Base-by-base conservation (phyloP, 176 grass and related monocot species). In the Chloris gayana region DNA sequence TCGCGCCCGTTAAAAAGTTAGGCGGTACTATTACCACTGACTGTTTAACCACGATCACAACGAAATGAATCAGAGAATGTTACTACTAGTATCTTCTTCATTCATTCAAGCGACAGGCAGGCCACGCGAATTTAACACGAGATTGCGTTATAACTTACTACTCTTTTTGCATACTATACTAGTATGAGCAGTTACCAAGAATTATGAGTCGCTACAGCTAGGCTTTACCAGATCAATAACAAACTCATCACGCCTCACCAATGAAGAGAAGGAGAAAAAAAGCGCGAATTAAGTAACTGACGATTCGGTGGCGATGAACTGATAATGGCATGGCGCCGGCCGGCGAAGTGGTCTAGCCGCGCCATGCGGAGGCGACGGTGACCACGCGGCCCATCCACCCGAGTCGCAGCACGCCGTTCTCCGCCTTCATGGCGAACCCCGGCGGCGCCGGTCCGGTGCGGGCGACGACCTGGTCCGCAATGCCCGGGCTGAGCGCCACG, bases 281-380 rank as follows among this genome's bases (percentile, higher is more conserved):
- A 32, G 47, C 78, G 66, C 78, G 59, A 77, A 85, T 72, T 85
- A 89, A 77, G 75, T 85, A 88, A 71, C 65, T 57, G 61, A 66
- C 53, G 77, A 81, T 82, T 64, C 67, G 67, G 78, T 78, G 78
- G 37, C 78, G 73, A 32, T 46, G 42, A 72, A 35, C 34, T 35
- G 34, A 44, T 85, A 59, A 68, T 86, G 78, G 74, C 22, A 31
- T 39, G 39, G 31, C 67, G 12, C 29, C 0, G 74, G 24, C n/a
- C 37, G 63, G 72, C 41, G 37, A n/a, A n/a, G 39, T 54, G 56
- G 75, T 39, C 82, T 91, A 98, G 64, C 35, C 35, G 35, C 84
- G 84, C 92, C 92, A 98, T 13, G 90, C 83, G 24, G 95, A 98
- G 67, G 88, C 90, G 47, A 98, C 86, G 64, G 95, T 86, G 34